A percentile compares a stretch with the other conserved stretches of the same genome.
Evolutionary conservation across 1,284 basidiomycete genomes (phyloP).

Genomic region (Microbotryum saponariae): DNA sequence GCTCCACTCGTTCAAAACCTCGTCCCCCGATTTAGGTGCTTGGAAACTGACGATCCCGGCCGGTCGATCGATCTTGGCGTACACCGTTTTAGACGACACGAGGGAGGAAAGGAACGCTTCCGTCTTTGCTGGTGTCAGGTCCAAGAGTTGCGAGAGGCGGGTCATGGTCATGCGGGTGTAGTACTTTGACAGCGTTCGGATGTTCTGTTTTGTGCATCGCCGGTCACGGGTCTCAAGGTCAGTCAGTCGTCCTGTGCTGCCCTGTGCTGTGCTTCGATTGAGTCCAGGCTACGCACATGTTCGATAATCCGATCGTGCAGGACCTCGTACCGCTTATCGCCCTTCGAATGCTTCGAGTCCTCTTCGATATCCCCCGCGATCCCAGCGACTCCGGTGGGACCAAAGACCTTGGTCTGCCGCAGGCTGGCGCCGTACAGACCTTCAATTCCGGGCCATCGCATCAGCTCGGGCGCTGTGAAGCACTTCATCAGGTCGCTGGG

Average conservation of each 20-base stretch:
- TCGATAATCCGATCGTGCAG: slow-evolving; percentile 93
- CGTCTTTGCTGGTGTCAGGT: slow-evolving; percentile 70
- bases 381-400: slow-evolving; percentile 30
- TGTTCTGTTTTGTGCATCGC: slow-evolving; percentile 57
- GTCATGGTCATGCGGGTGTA: slow-evolving; percentile 85
- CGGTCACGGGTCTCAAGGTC: neutral
- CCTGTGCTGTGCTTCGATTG: neutral
- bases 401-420: slow-evolving; percentile 71
- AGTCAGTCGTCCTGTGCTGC: slow-evolving; percentile 3
- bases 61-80: slow-evolving; percentile 89
- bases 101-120: slow-evolving; percentile 81
- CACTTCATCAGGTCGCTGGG: slow-evolving; percentile 86
- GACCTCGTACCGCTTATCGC: slow-evolving; percentile 83
- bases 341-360: slow-evolving; percentile 38
- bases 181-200: slow-evolving; percentile 88
- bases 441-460: slow-evolving; percentile 98
- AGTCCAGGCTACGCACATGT: slow-evolving; percentile 58
- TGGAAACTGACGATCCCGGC: slow-evolving; percentile 79
- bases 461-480: slow-evolving; percentile 89
- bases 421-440: slow-evolving; percentile 78
- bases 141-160: slow-evolving; percentile 77
- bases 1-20: slow-evolving; percentile 94
- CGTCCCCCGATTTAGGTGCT: slow-evolving; percentile 57
- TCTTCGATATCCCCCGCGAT: slow-evolving; percentile 35
- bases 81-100: slow-evolving; percentile 83